phyloP scores from a whole-genome alignment of 306 rosid genomes.

The Medicago arabica region DNA sequence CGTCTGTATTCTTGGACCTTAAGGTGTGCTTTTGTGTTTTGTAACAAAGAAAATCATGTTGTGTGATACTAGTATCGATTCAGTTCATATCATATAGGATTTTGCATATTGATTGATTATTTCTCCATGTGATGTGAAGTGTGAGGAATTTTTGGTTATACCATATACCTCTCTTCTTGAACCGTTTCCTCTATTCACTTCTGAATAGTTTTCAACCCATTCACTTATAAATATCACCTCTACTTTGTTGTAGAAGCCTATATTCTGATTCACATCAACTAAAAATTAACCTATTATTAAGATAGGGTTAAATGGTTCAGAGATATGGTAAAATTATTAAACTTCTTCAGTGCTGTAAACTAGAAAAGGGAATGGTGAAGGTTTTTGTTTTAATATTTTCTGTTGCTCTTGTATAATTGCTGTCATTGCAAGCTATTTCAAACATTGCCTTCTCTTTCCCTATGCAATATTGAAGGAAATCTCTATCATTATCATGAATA shows the following conservation, averaged over 20 bases:
- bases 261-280: not conserved
- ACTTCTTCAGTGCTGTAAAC: constrained; percentile 19
- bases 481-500: not conserved
- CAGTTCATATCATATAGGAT: not conserved
- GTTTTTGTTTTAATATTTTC: not conserved
- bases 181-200: not conserved
- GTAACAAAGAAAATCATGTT: too few relatives aligned
- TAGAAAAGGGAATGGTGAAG: not conserved
- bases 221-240: constrained; percentile 3
- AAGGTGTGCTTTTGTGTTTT: not conserved
- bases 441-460: constrained; percentile 17
- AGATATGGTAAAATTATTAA: constrained; percentile 21
- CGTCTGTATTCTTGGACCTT: not conserved
- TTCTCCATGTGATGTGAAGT: not conserved
- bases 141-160: constrained; percentile 9
- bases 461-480: not conserved
- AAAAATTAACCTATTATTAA: constrained; percentile 28
- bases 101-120: not conserved
- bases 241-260: constrained; percentile 4
- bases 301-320: not conserved
- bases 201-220: constrained; percentile 5
- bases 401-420: not conserved
- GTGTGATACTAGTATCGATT: not conserved
- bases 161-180: not conserved
- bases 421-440: constrained; percentile 4